These are phyloP conservation scores for Penicillium pulvis DNA, from an alignment of 495 filamentous ascomycete species.

Conservation along the genomic window DNA sequence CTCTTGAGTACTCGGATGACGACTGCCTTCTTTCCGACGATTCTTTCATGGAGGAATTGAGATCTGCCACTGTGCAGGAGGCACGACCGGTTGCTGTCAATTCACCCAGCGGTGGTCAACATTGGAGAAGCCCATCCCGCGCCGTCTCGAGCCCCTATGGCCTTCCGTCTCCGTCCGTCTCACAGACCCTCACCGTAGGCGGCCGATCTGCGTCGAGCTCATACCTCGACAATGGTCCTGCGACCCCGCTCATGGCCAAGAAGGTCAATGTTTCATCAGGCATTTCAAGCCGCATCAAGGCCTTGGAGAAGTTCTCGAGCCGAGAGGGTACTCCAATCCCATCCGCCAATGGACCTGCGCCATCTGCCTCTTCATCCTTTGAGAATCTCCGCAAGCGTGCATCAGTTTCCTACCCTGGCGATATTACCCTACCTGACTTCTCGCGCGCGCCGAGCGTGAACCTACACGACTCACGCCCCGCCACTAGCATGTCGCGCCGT, in stretches of 20 bases:
- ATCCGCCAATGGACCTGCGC: slow-evolving; percentile 21
- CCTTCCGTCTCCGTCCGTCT: slow-evolving; percentile 34
- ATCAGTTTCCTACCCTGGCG: slow-evolving; percentile 32
- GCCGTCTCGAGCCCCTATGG: slow-evolving; percentile 53
- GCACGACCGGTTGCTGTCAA: slow-evolving; percentile 83
- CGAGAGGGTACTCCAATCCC: slow-evolving; percentile 43
- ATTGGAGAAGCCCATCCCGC: slow-evolving; percentile 45
- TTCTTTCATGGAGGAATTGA: slow-evolving; percentile 86
- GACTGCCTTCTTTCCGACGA: slow-evolving; percentile 76
- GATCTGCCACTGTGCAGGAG: slow-evolving; percentile 78
- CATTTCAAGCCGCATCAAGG: slow-evolving; percentile 88
- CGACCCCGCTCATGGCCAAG: slow-evolving; percentile 56
- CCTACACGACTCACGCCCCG: slow-evolving; percentile 32
- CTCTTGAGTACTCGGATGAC: slow-evolving; percentile 60
- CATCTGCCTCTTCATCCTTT: slow-evolving; percentile 42
- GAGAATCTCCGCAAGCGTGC: slow-evolving; percentile 48
- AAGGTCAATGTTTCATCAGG: slow-evolving; percentile 82
- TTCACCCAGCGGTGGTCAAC: slow-evolving; percentile 57
- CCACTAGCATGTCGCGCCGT: slow-evolving; percentile 26
- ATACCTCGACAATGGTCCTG: slow-evolving; percentile 31
- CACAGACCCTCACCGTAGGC: slow-evolving; percentile 39
- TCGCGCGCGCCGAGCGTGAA: slow-evolving; percentile 37
- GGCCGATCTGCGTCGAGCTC: slow-evolving; percentile 44
- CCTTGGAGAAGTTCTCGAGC: slow-evolving; percentile 72
- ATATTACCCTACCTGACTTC: slow-evolving; percentile 29